Conservation (phyloP, 2,329 filamentous ascomycete genomes). For the Fusarium nanum region DNA sequence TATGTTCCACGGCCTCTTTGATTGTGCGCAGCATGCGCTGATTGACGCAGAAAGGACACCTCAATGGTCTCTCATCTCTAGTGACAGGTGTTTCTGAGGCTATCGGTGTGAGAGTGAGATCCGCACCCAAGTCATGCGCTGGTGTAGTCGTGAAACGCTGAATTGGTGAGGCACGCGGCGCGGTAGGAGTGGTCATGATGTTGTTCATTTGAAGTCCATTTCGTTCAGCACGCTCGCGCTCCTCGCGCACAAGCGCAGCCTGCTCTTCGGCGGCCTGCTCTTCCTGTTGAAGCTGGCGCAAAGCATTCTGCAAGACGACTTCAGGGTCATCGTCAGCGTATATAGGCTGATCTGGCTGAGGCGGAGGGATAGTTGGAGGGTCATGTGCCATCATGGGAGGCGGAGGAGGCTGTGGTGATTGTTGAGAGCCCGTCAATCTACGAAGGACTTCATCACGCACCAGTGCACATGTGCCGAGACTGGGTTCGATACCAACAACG, state of each 20-base stretch:
- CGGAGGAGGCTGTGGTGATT: slow-evolving; percentile 23
- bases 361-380: slow-evolving; percentile 45
- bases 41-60: slow-evolving; percentile 72
- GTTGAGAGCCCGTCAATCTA: slow-evolving; percentile 44
- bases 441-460: slow-evolving; percentile 69
- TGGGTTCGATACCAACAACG: slow-evolving; percentile 66
- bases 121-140: slow-evolving; percentile 51
- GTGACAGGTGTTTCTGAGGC: slow-evolving; percentile 61
- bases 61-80: slow-evolving; percentile 61
- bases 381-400: slow-evolving; percentile 44
- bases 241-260: slow-evolving; percentile 65
- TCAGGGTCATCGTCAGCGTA: slow-evolving; percentile 67
- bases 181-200: slow-evolving; percentile 51
- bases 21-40: slow-evolving; percentile 70
- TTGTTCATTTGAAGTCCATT: slow-evolving; percentile 46
- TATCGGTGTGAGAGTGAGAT: slow-evolving; percentile 67
- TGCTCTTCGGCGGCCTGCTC: slow-evolving; percentile 69
- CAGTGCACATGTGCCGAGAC: slow-evolving; percentile 64
- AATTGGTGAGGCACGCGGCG: slow-evolving; percentile 47
- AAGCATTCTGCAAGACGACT: slow-evolving; percentile 68
- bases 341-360: slow-evolving; percentile 53
- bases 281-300: slow-evolving; percentile 69
- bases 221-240: slow-evolving; percentile 62
- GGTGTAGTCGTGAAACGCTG: slow-evolving; percentile 51
- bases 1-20: slow-evolving; percentile 71